phyloP scores from a whole-genome alignment of 441 rosid genomes.

The Gossypium laxum region DNA sequence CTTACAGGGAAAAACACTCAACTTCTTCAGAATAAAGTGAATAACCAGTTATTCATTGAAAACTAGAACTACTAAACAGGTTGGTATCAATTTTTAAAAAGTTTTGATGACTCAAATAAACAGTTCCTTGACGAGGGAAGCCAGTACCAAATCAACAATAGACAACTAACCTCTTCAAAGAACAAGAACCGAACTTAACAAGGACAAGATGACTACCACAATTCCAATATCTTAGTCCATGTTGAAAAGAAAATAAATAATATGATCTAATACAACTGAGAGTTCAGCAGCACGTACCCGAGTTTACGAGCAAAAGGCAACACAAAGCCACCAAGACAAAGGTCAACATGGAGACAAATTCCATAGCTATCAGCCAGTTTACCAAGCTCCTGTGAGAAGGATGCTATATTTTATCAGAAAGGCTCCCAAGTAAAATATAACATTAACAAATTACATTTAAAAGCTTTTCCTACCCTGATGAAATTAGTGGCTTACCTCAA shows the following conservation, averaged over 20 bases:
- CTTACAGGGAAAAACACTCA: not conserved
- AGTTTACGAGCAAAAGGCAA: slow-evolving; percentile 87
- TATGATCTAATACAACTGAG: not conserved
- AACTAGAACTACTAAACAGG: not conserved
- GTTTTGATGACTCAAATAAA: not conserved
- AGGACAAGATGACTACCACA: not conserved
- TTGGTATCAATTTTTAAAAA: not conserved
- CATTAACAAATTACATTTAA: slow-evolving; percentile 10
- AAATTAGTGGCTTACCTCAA: slow-evolving; percentile 46
- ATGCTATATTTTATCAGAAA: not conserved
- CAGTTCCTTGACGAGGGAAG: not conserved
- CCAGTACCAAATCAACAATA: not conserved
- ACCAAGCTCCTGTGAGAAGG: slow-evolving; percentile 68
- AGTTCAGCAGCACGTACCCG: slow-evolving; percentile 44
- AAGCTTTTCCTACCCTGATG: not conserved
- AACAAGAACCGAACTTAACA: not conserved
- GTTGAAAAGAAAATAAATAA: not conserved
- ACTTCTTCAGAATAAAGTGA: not conserved
- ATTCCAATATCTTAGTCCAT: not conserved
- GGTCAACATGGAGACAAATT: slow-evolving; percentile 90
- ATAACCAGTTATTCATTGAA: not conserved
- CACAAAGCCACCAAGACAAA: slow-evolving; percentile 96
- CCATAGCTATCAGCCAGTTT: slow-evolving; percentile 61
- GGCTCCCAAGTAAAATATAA: not conserved
- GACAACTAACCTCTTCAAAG: slow-evolving; percentile 7